Conservation (phyloP, 345 rosid species). For the Citrus mangshanensis region DNA sequence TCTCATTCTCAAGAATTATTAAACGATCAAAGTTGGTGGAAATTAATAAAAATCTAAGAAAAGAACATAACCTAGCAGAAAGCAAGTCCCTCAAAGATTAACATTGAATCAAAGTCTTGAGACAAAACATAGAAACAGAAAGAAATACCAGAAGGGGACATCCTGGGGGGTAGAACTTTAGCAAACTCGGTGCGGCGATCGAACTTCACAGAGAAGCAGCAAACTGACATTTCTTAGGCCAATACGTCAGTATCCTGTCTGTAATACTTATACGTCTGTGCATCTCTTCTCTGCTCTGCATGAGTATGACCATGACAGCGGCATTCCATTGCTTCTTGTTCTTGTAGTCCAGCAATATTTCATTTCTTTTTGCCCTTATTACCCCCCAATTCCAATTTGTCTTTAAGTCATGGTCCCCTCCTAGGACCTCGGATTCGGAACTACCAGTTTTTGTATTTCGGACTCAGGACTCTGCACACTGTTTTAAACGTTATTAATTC, state of each 20-base stretch:
- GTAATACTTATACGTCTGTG: too few relatives aligned
- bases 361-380: too few relatives aligned
- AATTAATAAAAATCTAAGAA: neutral
- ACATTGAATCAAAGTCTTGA: neutral
- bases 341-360: too few relatives aligned
- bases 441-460: too few relatives aligned
- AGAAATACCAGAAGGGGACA: constrained; percentile 1
- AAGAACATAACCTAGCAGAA: neutral
- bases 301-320: neutral
- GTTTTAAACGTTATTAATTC: too few relatives aligned
- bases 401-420: too few relatives aligned
- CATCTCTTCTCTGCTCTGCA: too few relatives aligned
- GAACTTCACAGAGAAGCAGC: neutral
- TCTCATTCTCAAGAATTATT: neutral
- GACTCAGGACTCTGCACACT: too few relatives aligned
- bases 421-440: too few relatives aligned
- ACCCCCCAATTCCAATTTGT: too few relatives aligned
- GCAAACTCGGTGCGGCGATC: neutral
- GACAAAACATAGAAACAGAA: neutral
- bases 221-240: neutral
- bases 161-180: neutral
- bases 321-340: neutral
- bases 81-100: neutral
- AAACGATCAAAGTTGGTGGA: neutral
- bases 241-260: too few relatives aligned